Percentiles rank a stretch among this genome's conserved stretches.
phyloP scores from a whole-genome alignment of 306 rosid species.

The Corylus americana region DNA sequence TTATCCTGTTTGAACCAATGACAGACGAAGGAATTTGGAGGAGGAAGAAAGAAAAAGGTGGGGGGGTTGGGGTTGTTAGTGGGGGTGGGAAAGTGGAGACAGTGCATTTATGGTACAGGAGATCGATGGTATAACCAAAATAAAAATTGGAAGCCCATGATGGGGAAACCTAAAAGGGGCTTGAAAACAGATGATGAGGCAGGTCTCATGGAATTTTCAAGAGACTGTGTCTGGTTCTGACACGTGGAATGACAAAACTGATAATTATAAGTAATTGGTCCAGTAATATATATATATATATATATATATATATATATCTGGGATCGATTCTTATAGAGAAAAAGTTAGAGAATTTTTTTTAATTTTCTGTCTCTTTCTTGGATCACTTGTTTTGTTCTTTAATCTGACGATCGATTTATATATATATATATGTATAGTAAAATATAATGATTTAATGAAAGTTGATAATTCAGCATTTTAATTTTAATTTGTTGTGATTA shows the following conservation, averaged over 20 bases:
- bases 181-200: neutral
- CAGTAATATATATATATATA: no score
- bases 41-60: slow-evolving; percentile 11
- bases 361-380: no score
- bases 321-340: no score
- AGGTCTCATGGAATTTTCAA: slow-evolving; percentile 17
- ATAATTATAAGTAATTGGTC: no score
- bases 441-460: no score
- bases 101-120: slow-evolving; percentile 32
- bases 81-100: slow-evolving; percentile 56
- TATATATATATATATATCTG: no score
- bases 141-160: slow-evolving; percentile 5
- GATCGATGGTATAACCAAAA: slow-evolving; percentile 34
- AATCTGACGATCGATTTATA: no score
- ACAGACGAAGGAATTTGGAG: slow-evolving; percentile 31
- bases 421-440: no score
- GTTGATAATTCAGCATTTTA: no score
- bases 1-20: slow-evolving; percentile 50
- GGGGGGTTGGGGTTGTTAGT: slow-evolving; percentile 25
- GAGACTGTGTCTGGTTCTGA: neutral
- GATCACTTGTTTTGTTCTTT: no score
- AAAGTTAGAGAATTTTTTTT: no score
- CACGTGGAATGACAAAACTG: neutral
- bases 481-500: no score
- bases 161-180: neutral